Evolutionary conservation across 1,284 basidiomycete genomes (phyloP).

Genomic region (Ustilago shanxiensis): DNA sequence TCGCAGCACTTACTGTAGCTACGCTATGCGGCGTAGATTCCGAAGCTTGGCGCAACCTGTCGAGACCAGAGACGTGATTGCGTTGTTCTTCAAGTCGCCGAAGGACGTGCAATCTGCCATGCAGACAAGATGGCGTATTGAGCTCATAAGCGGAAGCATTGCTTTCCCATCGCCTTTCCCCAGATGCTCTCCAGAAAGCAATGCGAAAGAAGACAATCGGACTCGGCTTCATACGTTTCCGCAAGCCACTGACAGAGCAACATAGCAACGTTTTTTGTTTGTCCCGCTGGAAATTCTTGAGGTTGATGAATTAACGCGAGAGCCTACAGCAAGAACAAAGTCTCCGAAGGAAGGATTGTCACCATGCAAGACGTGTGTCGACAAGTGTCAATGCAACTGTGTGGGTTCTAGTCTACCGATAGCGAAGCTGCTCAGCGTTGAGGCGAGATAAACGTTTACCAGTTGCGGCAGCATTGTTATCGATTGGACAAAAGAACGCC

Average conservation of each 20-base stretch:
- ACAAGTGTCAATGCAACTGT: slow-evolving; percentile 12
- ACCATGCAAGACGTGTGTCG: slow-evolving; percentile 25
- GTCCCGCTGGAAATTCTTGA: slow-evolving; percentile 17
- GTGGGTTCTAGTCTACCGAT: slow-evolving; percentile 7
- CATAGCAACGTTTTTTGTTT: slow-evolving; percentile 14
- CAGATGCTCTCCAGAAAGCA: slow-evolving; percentile 9
- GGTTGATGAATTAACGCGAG: background rate
- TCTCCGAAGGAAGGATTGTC: background rate
- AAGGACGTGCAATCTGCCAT: slow-evolving; percentile 1
- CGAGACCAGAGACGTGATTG: background rate
- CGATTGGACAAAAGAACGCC: background rate
- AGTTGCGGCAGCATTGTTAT: slow-evolving; percentile 1
- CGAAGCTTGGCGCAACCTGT: background rate
- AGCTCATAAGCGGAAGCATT: slow-evolving; percentile 36
- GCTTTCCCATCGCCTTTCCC: slow-evolving; percentile 13
- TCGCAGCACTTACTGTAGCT: background rate
- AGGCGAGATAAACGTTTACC: background rate
- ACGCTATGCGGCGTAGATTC: background rate
- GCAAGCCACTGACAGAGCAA: background rate
- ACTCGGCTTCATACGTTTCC: slow-evolving; percentile 28
- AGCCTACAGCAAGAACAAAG: background rate
- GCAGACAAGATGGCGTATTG: slow-evolving; percentile 18
- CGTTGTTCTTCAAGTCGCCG: background rate
- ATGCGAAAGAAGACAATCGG: slow-evolving; percentile 12
- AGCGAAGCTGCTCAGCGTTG: background rate